Evolutionary conservation across 1,284 basidiomycete species (phyloP), one percentile per base, ranked within the genome.

Genomic region (Trichosporon sp.): DNA sequence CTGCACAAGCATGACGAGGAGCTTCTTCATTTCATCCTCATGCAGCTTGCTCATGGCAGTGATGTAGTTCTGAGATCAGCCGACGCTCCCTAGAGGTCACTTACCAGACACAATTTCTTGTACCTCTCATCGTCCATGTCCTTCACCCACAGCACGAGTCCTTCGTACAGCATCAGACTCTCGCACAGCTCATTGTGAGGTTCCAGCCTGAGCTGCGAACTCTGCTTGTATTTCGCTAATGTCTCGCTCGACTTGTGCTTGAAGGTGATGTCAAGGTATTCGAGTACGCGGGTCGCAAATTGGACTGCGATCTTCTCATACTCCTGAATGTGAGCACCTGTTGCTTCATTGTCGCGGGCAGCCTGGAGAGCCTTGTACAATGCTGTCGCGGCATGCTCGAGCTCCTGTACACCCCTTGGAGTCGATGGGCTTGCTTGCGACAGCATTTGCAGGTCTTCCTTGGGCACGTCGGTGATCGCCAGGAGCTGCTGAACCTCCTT

Each of bases 281-380:
- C 92, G 61, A 90, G 84, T 25, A 97, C 80, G 6, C 95, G 86
- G 74, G 92, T 93, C 81, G 91, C 94, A 81, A 99, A 99, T 72
- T 95, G 91, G 2, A 84, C 78, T 65, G 94, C 93, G 71, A 94
- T 86, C 3, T 88, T 89, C 66, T 87, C 86, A 77, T 98, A 97
- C 77, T 98, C 93, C 64, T 89, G 86, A 67, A 97, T 82, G 23
- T 93, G 84, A 76, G 95, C 92, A 85, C 93, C 93, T 0, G 92
- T 93, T 0, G 94, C 94, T 8, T 92, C 91, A 86, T 87, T 89
- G 74, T 96, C 92, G 68, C 89, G 84, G n/a, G 92, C 90, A 4
- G 94, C 92, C 71, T 92, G 87, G 14, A 99, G 82, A 1, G 95
- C 95, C 77, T 96, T 96, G 84, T 99, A 99, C n/a, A 99, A 82